Base-by-base conservation (phyloP, 495 filamentous ascomycete species). In the Hypomontagnella submonticulosa region DNA sequence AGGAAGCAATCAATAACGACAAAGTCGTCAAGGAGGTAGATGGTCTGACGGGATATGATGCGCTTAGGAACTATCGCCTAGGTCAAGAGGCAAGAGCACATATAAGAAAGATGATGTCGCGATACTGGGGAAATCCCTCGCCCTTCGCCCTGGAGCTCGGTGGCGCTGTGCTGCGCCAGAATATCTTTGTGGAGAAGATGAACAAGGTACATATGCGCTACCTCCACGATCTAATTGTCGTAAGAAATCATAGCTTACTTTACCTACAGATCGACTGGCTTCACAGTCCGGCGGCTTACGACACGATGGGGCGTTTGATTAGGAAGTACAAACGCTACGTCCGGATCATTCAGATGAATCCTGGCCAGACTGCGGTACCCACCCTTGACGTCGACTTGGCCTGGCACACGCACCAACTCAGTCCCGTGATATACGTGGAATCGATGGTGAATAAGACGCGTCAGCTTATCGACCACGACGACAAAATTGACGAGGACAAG, bases 381-480 rank as follows among this genome's bases (percentile, higher is more conserved):
- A 96, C 93, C 10, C 80, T 96, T 1, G 92, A 96, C 62, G 84
- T 96, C n/a, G 92, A 96, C 73, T 78, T 96, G 0, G 92, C 87
- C 6, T 97, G 93, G 92, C 87, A 90, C 68, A 88, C 85, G 0
- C 85, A 88, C 67, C 81, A 88, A 75, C 83, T 96, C 13, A 85
- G 79, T 4, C 90, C 92, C 0, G 68, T 70, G 12, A 56, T 71
- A 13, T 96, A 96, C 75, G 88, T 84, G 67, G 37, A 47, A n/a
- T 90, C 80, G 71, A 85, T 81, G n/a, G 40, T 62, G 2, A 41
- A 19, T 1, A 63, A 71, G 32, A 76, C 71, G 8, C 66, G 50
- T 5, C 81, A 81, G 37, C 90, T 93, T 70, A 81, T 95, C 58
- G 90, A 93, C 69, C 93, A 96, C 73, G 90, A 96, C 74, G 93